Evolutionary conservation across 345 rosid species (phyloP).

Genomic region (Brassica nigra): DNA sequence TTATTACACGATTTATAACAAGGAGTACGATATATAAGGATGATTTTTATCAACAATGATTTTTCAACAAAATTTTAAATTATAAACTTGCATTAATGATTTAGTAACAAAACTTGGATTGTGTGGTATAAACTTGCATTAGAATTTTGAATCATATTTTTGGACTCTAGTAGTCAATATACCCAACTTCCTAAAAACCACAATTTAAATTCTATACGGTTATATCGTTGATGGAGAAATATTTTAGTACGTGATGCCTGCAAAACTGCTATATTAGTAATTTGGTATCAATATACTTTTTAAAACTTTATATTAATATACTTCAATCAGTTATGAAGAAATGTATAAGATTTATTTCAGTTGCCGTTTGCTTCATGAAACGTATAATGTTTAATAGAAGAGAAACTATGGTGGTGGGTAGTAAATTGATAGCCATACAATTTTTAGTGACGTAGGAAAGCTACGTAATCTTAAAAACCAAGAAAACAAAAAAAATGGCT

Average conservation of each 20-base stretch:
- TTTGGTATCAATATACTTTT: neutral
- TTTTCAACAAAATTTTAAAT: neutral
- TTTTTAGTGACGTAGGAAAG: neutral
- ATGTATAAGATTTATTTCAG: neutral
- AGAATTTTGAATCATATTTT: neutral
- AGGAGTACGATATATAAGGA: neutral
- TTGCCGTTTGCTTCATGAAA: neutral
- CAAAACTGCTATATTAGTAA: neutral
- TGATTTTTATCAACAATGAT: neutral
- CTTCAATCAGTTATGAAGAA: neutral
- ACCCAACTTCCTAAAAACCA: neutral
- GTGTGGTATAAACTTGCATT: neutral
- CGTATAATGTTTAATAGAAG: neutral
- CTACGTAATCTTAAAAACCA: neutral
- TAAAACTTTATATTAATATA: neutral
- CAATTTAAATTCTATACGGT: neutral
- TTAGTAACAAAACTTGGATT: neutral
- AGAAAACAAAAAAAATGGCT: neutral
- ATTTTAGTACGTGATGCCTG: neutral
- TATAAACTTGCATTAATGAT: neutral
- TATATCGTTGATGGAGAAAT: constrained; percentile 3
- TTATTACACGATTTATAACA: no score
- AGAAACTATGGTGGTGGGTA: neutral
- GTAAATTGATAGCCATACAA: neutral
- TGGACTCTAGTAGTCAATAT: no score